Base-by-base conservation (phyloP, 2,329 filamentous ascomycete species). In the Colletotrichum sp. region DNA sequence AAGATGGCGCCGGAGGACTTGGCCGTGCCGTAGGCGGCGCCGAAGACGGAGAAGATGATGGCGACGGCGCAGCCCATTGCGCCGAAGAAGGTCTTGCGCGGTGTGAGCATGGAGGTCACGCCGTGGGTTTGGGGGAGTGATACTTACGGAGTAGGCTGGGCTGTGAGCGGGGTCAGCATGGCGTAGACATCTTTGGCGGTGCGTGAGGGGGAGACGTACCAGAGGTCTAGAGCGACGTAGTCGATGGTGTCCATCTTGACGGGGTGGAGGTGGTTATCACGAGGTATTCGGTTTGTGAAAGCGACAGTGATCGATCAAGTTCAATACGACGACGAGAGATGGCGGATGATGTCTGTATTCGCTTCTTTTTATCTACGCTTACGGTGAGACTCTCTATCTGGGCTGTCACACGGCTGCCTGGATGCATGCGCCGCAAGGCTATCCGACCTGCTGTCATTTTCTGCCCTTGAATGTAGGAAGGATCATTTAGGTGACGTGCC, bases 11-110 rank as follows among this genome's bases (percentile, higher is more conserved):
- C 82, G 63, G 84, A 79, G 63, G 86, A 87, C 78, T 86, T 86
- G 71, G 86, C 86, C 44, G 86, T 87, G 67, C 86, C 86, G 78
- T 88, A 88, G 66, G 86, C 83, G 68, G 86, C 86, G 67, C 86
- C 89, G 64, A 90, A 82, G 81, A 88, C 89, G 79, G 88, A 88
- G 84, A 90, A 88, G 81, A 89, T 85, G 75, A 90, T 90, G 81
- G 89, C 85, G 55, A 83, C 83, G 34, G 82, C 80, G 78, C 85
- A 86, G 69, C 86, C 86, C 77, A 87, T 81, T 60, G 85, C 85
- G 49, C 86, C 85, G 78, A 87, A 86, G 80, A 87, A 86, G 80
- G 85, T 84, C 85, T 86, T 39, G 49, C 52, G 8, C 12, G 30
- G 8, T 32, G n/a, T 36, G 7, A 39, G 44, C 32, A 59, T 3